Base-by-base conservation (phyloP, 129 eudicot species). In the Chrysanthemum makinoi region DNA sequence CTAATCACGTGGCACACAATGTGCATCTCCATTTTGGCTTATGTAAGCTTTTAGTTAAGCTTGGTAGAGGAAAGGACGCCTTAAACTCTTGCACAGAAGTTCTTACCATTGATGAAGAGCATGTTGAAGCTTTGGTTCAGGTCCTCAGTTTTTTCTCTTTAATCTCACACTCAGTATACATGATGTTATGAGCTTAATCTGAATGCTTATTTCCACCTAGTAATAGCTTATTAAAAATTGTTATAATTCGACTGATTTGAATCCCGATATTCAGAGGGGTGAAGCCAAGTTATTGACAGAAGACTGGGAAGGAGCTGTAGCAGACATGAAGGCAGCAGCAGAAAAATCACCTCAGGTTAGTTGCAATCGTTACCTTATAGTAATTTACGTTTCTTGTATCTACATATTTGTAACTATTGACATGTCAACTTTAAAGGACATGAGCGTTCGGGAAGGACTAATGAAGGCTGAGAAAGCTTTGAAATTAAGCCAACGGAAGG, bases 251-350 rank as follows among this genome's bases (percentile, higher is more conserved):
- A 17, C 50, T 66, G 51, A 58, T 35, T 69, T 4, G 51, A 44
- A 22, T n/a, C 51, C 30, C 19, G 5, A 30, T 68, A 76, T 54
- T 48, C 82, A 89, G 96, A 89, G 98, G 74, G 96, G 95, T 74
- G 98, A 94, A 84, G 98, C 96, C 64, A 94, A 89, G 68, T 87
- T 89, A 72, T 75, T 94, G 63, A 77, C 74, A 12, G 95, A 94
- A 82, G 98, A 94, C 72, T 94, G 89, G 89, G 98, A 89, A 74
- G 97, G 96, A 65, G 98, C 98, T 55, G 95, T 89, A 14, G 96
- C 95, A 55, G 98, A 94, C 79, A 77, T 94, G 43, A 94, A 88
- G 83, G 70, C 84, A 49, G 97, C 98, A 57, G 95, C 92, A 74
- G 95, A 94, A 79, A 94, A 90, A 77, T 89, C 98, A 15, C 97